Conservation (phyloP, 2,329 filamentous ascomycete genomes). For the Fusarium cicatricum region DNA sequence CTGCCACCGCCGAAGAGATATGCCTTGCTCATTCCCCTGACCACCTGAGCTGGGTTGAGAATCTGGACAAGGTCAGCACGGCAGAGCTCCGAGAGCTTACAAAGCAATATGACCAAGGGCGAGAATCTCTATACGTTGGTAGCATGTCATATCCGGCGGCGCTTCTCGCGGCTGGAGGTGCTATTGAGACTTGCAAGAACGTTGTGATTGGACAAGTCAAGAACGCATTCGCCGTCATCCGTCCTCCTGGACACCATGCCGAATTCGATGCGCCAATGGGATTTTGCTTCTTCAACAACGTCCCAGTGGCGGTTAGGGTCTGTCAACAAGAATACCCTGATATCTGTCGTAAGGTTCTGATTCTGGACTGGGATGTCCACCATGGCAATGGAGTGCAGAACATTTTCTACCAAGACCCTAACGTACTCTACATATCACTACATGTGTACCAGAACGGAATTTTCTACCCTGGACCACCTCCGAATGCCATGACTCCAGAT, state of each 20-base stretch:
- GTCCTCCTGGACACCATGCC: constrained; percentile 94
- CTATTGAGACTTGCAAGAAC: constrained; percentile 95
- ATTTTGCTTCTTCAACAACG: constrained; percentile 98
- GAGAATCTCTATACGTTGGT: constrained; percentile 85
- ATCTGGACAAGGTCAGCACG: constrained; percentile 61
- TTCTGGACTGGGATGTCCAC: constrained; percentile 89
- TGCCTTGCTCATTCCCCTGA: constrained; percentile 78
- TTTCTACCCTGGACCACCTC: constrained; percentile 82
- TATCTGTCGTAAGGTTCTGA: constrained; percentile 84
- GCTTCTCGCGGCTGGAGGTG: constrained; percentile 85
- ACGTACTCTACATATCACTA: constrained; percentile 93
- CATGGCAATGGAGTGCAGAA: constrained; percentile 94
- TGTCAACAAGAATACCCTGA: constrained; percentile 85
- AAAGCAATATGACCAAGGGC: constrained; percentile 65
- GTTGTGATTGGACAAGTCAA: constrained; percentile 85
- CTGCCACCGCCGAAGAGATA: constrained; percentile 82
- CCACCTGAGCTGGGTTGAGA: constrained; percentile 82
- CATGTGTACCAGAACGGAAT: constrained; percentile 85
- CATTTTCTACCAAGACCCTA: constrained; percentile 93
- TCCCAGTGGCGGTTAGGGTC: constrained; percentile 88
- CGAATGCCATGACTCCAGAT: constrained; percentile 65
- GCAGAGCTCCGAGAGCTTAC: constrained; percentile 75
- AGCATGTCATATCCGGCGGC: constrained; percentile 83
- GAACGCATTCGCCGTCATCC: constrained; percentile 94
- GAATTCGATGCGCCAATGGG: constrained; percentile 88